These are phyloP conservation scores for Heterobasidion irregulare DNA, from an alignment of 1,284 basidiomycete genomes.

Conservation along the genomic window DNA sequence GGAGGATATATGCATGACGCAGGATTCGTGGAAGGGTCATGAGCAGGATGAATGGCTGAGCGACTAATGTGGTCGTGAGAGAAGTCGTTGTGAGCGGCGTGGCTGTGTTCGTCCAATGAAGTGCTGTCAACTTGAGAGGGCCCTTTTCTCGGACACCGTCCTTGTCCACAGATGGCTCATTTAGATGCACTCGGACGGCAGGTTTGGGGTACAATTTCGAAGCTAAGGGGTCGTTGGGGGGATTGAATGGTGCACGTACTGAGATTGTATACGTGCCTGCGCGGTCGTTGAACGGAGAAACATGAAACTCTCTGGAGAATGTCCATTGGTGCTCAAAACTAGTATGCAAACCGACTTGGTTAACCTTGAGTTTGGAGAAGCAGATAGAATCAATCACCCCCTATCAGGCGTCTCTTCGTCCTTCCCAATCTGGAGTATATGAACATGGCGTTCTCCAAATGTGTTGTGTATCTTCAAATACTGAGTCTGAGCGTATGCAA, in stretches of 20 bases:
- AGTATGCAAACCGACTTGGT: not conserved
- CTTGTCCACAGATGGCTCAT: not conserved
- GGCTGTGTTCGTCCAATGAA: slow-evolving; percentile 30
- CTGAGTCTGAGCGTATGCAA: not conserved
- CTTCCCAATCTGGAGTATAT: slow-evolving; percentile 40
- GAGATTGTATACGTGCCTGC: slow-evolving; percentile 58
- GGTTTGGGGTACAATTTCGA: slow-evolving; percentile 7
- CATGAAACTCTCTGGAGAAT: slow-evolving; percentile 67
- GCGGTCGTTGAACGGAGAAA: slow-evolving; percentile 77
- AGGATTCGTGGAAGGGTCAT: slow-evolving; percentile 58
- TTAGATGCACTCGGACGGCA: slow-evolving; percentile 30
- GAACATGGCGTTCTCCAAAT: slow-evolving; percentile 65
- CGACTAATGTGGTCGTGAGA: slow-evolving; percentile 35
- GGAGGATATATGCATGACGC: slow-evolving; percentile 58
- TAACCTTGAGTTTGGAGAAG: not conserved
- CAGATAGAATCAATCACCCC: slow-evolving; percentile 23
- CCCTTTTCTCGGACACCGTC: slow-evolving; percentile 15
- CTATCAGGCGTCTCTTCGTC: slow-evolving; percentile 28
- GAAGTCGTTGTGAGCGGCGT: slow-evolving; percentile 32
- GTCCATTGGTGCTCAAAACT: slow-evolving; percentile 67
- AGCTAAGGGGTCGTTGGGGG: slow-evolving; percentile 19
- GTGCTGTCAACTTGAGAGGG: slow-evolving; percentile 41
- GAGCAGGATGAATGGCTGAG: slow-evolving; percentile 49
- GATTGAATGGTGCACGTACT: slow-evolving; percentile 35
- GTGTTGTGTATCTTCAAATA: slow-evolving; percentile 63